phyloP scores from a whole-genome alignment of 352 stramenopile species.

The Phytopythium kandeliae region DNA sequence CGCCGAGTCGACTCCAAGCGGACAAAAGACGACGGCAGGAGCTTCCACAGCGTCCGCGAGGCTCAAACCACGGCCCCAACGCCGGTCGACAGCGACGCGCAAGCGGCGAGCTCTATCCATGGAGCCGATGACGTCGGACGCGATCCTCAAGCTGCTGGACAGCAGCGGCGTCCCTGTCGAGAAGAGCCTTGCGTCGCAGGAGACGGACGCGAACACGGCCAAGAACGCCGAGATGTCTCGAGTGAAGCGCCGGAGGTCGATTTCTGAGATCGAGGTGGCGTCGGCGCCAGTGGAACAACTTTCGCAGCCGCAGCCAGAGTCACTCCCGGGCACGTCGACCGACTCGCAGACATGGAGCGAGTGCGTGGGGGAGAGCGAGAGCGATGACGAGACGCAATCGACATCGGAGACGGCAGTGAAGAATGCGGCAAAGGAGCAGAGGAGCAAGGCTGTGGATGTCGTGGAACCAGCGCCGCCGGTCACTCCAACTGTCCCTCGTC shows the following conservation, averaged over 20 bases:
- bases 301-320: background rate
- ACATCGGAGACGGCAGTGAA: conserved; percentile 9
- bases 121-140: conserved; percentile 61
- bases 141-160: conserved; percentile 49
- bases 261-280: background rate
- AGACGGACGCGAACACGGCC: conserved; percentile 1
- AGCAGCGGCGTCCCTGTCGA: conserved; percentile 3
- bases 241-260: background rate
- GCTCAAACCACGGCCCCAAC: background rate
- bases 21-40: background rate
- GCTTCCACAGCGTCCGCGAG: background rate
- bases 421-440: background rate
- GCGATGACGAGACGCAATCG: conserved; percentile 20
- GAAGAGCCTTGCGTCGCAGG: background rate
- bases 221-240: background rate
- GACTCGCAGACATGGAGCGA: conserved; percentile 11
- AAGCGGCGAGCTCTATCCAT: conserved; percentile 60
- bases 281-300: background rate
- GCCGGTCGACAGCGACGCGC: conserved; percentile 1
- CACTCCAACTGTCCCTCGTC: background rate
- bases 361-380: conserved; percentile 30
- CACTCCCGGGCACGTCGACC: background rate
- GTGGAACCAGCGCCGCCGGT: background rate
- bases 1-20: background rate
- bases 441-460: background rate